Base-by-base conservation (phyloP, 2,329 filamentous ascomycete species). In the Dothideomycetidae sp. region DNA sequence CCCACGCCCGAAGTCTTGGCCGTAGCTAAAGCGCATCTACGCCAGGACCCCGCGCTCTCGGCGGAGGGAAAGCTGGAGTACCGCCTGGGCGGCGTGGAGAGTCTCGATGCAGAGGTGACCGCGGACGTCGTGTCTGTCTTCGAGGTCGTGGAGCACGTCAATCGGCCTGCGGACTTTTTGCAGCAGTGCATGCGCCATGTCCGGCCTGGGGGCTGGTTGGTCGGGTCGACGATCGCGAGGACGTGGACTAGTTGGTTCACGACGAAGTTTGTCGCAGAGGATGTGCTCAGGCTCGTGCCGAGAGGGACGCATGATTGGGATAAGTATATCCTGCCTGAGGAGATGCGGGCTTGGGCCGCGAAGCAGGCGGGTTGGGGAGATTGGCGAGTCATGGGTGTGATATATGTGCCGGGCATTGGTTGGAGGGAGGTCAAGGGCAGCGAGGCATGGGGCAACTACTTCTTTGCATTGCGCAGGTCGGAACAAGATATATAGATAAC, bases 91-190 rank as follows among this genome's bases (percentile, higher is more conserved):
- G 73, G 81, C 0, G 75, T 96, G 47, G 88, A 96, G 60, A 65
- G 72, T 3, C 64, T 90, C 0, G 57, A 58, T 1, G 5, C 4
- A n/a, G 41, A 46, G 3, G 63, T 68, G 10, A 53, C 56, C 23
- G 90, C 75, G 61, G 85, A 96, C 54, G 60, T 96, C 1, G 75
- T 98, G 7, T 81, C 81, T 1, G 58, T 93, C 5, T 98, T 96
- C 57, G 90, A 98, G 59, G 90, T 98, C 3, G 71, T 98, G 38
- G 90, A 98, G 60, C 90, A 98, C 57, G 80, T 98, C 41, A 75
- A 79, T 39, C 66, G 74, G 14, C 84, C 84, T 0, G 71, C 73
- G 0, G 65, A 72, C 3, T 93, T 94, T 47, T 70, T 94, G 3
- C 67, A 75, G 34, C 65, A 67, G 2, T 77, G 83, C 43, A 66